Evolutionary conservation across 163 green algal genomes (phyloP), one percentile per base, ranked within the genome.

Genomic region (Chlorella variabilis): DNA sequence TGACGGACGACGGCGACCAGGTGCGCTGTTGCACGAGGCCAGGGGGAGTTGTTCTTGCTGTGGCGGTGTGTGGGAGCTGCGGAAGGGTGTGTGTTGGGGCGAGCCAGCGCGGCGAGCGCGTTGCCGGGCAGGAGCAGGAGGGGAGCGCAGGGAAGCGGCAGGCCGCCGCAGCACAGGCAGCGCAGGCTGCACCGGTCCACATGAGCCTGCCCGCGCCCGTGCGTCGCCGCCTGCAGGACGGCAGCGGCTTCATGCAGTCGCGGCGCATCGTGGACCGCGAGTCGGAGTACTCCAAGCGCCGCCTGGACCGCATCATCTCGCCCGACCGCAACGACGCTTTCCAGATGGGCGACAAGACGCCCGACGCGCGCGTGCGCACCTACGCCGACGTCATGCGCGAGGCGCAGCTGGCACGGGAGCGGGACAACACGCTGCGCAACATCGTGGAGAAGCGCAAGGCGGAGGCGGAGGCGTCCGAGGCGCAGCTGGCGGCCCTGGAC

Each of bases 371-470:
- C 36, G 92, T 96, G 49, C 84, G 92, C 45, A 98, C 92, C 13
- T 99, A 99, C 78, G 96, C 92, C 4, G 97, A 99, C 69, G 89
- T 96, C 20, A 97, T 99, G 91, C 85, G 89, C 1, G 92, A 98
- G 80, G 84, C 93, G 83, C 84, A 93, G 87, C 83, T 99, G 71
- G 90, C 92, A 48, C 86, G 94, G 3, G 95, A 99, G 85, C 91
- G 92, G 34, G 96, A 98, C 81, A 98, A 99, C 80, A 99, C 97
- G 34, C 88, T 98, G 83, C 83, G 87, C 25, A 96, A 97, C 80
- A 98, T 98, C 71, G 75, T 80, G 41, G 82, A 81, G 81, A 95
- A 89, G 90, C 91, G 87, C 71, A 75, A 84, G 71, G 83, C 89
- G 65, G 86, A 91, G 54, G 82, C 69, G 76, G 81, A 89, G 48